Base-by-base conservation (phyloP, 23 red algal species). In the Rhodosorus marinus region DNA sequence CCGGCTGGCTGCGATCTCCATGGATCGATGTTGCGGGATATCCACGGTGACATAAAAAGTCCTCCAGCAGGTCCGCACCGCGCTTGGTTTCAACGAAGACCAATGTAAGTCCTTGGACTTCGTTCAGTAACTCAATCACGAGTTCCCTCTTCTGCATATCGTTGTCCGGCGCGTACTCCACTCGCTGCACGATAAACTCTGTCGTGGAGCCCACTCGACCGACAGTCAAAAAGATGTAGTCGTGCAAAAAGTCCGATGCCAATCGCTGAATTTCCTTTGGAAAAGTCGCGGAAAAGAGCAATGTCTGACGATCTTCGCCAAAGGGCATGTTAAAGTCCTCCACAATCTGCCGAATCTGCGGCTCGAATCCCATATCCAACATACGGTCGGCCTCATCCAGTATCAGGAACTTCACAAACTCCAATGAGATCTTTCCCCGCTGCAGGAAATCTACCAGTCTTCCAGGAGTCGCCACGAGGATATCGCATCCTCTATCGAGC, bases 291-390 rank as follows among this genome's bases (percentile, higher is more conserved):
- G 76, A 83, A 55, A 98, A 98, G 79, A 98, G 85, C 24, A 98
- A 59, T 11, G 90, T 98, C 49, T 85, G 90, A 9, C 90, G 69
- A 27, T 86, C 48, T 17, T 65, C 72, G 58, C 71, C 75, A 24
- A 52, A 31, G 28, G 78, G 90, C 64, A 98, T 70, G 32, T 74
- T 66, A 45, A 66, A 64, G 30, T 49, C 42, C 7, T 98, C 77
- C 5, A 85, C 78, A 59, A 98, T 98, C 38, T 83, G 78, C 5
- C 90, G 90, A 60, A 98, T 98, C 69, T 98, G 90, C 38, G 90
- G 90, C 66, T 98, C 90, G 49, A 98, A 98, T 20, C 90, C 90
- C 90, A 98, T 98, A 60, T 98, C 90, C 29, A 98, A 59, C 90
- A 98, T 98, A 5, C 90, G 70, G 63, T 98, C 90, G 23, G 90